Percentiles rank a stretch among this genome's conserved stretches.
Evolutionary conservation across 2,329 filamentous ascomycete genomes (phyloP).

Genomic region (Neophaeococcomyces mojaviensis): DNA sequence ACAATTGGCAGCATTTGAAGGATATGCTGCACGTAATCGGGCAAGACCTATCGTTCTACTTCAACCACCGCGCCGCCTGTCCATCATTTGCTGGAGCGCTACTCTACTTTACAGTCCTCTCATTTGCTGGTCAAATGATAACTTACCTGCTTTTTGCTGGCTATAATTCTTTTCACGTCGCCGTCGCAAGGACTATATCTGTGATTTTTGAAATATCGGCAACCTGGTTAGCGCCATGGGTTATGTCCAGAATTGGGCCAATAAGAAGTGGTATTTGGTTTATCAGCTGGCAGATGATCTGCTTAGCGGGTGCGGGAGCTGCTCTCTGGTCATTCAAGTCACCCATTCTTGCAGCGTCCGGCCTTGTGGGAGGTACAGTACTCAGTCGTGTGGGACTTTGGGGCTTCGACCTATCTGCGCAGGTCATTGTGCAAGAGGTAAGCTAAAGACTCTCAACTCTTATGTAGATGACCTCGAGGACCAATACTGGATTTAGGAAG

Average conservation of each 20-base stretch:
- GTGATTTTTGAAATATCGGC: slow-evolving; percentile 47
- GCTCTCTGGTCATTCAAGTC: not conserved
- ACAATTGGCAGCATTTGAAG: too few relatives aligned
- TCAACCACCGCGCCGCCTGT: slow-evolving; percentile 29
- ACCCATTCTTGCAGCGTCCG: slow-evolving; percentile 32
- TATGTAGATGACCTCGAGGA: too few relatives aligned
- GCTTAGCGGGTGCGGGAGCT: not conserved
- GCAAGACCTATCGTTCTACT: slow-evolving; percentile 28
- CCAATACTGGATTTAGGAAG: too few relatives aligned
- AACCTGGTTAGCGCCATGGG: slow-evolving; percentile 44
- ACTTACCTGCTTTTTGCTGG: slow-evolving; percentile 33
- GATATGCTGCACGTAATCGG: too few relatives aligned
- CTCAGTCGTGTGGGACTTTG: slow-evolving; percentile 55
- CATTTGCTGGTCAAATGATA: slow-evolving; percentile 48
- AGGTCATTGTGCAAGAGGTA: slow-evolving; percentile 52
- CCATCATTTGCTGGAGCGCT: slow-evolving; percentile 44
- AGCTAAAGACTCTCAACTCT: slow-evolving; percentile 40
- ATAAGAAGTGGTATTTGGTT: slow-evolving; percentile 64
- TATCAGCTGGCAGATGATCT: not conserved
- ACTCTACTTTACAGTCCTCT: slow-evolving; percentile 49
- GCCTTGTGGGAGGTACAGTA: slow-evolving; percentile 44
- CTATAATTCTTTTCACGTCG: slow-evolving; percentile 29
- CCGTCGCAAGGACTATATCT: slow-evolving; percentile 40
- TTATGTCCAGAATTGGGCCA: slow-evolving; percentile 46
- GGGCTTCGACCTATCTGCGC: slow-evolving; percentile 55